Conservation (phyloP, 2,329 filamentous ascomycete genomes). For the Plectosphaerella cucumerina region DNA sequence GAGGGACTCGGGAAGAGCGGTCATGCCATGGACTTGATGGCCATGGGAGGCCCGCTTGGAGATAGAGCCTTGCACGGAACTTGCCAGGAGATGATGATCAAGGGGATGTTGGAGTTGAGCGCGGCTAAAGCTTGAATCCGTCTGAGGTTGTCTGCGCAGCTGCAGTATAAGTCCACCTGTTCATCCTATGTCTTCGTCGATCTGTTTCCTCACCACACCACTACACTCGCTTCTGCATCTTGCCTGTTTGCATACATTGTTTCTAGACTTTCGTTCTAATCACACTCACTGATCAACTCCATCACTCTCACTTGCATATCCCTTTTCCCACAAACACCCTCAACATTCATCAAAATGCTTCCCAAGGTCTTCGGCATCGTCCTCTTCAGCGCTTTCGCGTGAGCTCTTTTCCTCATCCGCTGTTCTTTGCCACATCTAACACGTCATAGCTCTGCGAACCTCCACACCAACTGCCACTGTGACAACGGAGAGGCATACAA, state of each 20-base stretch:
- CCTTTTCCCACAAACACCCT: slow-evolving; percentile 1
- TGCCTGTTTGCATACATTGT: too few species aligned
- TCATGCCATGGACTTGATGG: too few species aligned
- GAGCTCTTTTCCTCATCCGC: background rate
- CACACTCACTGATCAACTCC: background rate
- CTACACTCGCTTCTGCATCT: background rate
- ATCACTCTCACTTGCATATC: slow-evolving; percentile 8
- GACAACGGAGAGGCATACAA: slow-evolving; percentile 18
- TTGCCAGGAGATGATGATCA: background rate
- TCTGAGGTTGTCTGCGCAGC: too few species aligned
- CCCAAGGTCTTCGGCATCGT: slow-evolving; percentile 8
- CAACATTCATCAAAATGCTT: slow-evolving; percentile 9
- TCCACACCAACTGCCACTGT: slow-evolving; percentile 16
- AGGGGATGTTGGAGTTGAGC: too few species aligned
- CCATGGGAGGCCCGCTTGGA: background rate
- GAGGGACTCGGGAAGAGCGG: too few species aligned
- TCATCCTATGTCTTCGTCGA: background rate
- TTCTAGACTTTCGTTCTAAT: background rate
- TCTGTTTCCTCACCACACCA: too few species aligned
- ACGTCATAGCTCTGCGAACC: slow-evolving; percentile 13
- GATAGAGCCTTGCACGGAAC: background rate
- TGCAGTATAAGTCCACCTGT: background rate
- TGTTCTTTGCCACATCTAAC: background rate
- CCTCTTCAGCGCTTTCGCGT: slow-evolving; percentile 4
- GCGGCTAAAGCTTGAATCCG: too few species aligned